These are phyloP conservation scores for Sisymbrium altissimum DNA, from an alignment of 345 rosid genomes.

Conservation along the genomic window DNA sequence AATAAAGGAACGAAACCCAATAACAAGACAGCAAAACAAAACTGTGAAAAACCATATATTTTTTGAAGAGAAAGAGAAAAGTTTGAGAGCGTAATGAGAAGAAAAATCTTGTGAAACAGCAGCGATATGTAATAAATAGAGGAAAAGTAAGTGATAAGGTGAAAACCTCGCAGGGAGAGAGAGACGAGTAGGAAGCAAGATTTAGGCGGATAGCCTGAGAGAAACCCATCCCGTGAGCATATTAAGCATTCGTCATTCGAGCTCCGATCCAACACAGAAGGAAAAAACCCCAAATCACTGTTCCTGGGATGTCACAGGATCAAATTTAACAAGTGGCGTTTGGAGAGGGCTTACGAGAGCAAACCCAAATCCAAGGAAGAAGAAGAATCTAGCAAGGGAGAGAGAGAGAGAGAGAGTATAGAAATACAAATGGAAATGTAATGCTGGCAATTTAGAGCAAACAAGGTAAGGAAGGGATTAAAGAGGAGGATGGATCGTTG, in stretches of 20 bases:
- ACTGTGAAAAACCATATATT: not conserved
- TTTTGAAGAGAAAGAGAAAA: not conserved
- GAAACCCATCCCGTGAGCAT: constrained; percentile 47
- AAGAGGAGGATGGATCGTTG: not conserved
- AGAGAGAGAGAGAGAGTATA: not conserved
- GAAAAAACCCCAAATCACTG: not conserved
- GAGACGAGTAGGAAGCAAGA: constrained; percentile 33
- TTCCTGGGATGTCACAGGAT: not conserved
- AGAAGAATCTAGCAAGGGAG: not conserved
- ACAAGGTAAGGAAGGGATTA: not conserved
- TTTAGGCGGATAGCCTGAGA: constrained; percentile 43
- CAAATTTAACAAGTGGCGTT: not conserved
- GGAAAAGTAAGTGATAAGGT: not conserved
- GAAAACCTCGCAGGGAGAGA: constrained; percentile 36
- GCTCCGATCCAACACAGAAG: not conserved
- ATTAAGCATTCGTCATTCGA: not conserved
- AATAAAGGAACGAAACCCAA: not conserved
- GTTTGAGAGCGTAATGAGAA: not conserved
- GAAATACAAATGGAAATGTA: not conserved
- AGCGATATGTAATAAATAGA: not conserved
- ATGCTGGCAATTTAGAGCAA: not conserved
- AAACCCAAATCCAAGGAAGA: constrained; percentile 15
- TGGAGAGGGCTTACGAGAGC: not conserved
- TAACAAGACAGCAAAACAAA: not conserved
- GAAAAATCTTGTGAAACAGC: not conserved